Base-by-base conservation (phyloP, 2,329 filamentous ascomycete species). In the Cytospora leucostoma region DNA sequence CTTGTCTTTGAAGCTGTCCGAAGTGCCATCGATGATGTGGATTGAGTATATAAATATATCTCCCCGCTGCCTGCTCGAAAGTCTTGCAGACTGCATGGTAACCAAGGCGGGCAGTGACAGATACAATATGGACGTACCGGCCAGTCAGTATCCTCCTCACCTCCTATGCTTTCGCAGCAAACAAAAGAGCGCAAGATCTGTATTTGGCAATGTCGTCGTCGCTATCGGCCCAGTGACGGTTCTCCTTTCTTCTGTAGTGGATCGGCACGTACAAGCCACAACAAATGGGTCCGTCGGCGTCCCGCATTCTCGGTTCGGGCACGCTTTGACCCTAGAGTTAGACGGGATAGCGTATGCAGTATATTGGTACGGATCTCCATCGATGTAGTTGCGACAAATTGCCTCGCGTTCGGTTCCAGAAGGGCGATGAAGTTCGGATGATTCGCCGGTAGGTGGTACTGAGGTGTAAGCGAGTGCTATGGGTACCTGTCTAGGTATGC, bases 61-160 rank as follows among this genome's bases (percentile, higher is more conserved):
- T 27, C 27, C 4, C 52, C 49, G n/a, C 35, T 35, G 50, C 56
- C n/a, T 37, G 56, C 52, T 33, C 33, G 40, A 27, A 34, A 19
- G 52, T 38, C 44, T 59, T 37, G 47, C 35, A 53, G 57, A 32
- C 55, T 64, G 62, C 62, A 50, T 47, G 62, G 62, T 51, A 54
- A 62, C 62, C 50, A 34, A 32, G 60, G 49, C 49, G 13, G 27
- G 27, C 34, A 52, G 32, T 34, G 19, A 47, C n/a, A 40, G 51
- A 61, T 55, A 32, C 27, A 55, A 17, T 44, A 44, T 37, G 35
- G 8, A 37, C 35, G 12, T 37, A 37, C 35, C 8, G 35, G 35
- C 12, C 2, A 37, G 35, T 37, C 38, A 13, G 13, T 44, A 44
- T n/a, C 15, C 17, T 21, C 44, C 44, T 11, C 5, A 17, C 8